Base-by-base conservation (phyloP, 306 rosid species). In the Sophora flavescens region DNA sequence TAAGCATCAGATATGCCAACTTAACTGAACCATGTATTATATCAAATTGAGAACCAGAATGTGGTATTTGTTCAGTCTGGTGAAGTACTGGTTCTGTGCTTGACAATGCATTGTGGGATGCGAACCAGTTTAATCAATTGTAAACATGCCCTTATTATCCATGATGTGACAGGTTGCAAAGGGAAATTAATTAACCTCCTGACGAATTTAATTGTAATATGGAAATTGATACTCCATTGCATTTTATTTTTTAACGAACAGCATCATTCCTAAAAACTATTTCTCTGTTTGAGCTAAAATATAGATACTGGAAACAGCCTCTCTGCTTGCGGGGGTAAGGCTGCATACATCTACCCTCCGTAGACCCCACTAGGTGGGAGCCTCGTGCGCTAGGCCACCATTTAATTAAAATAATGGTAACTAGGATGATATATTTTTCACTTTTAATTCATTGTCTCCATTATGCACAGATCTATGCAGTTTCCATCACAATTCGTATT, bases 401-500 rank as follows among this genome's bases (percentile, higher is more conserved):
- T 28, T 44, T 44, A 44, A 14, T 44, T 44, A 44, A 44, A 9
- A 44, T 59, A 73, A 41, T 30, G 68, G 47, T 63, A n/a, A 30
- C 36, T 36, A 61, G 22, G 30, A 32, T 17, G 12, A 33, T 13
- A 15, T 16, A 30, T 6, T 61, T 67, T 50, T 52, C 48, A 36
- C 41, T 50, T 62, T 8, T 45, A 50, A 50, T 59, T 36, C 42
- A 39, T 53, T 30, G 36, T 72, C 64, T 67, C 71, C 42, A 47
- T 70, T 78, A 79, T 68, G 72, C 41, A 76, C 96, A 93, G 98
- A 90, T 93, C 35, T 93, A 93, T 67, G 98, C 96, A 8, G 96
- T 90, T 72, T 90, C 98, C 61, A 91, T 93, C 78, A 93, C 98
- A 38, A 90, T 93, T 75, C 98, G 98, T 76, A 86, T 93, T 30